Percentiles rank a stretch among this genome's conserved stretches.
These are phyloP conservation scores for Pholiota molesta DNA, from an alignment of 768 basidiomycete species.

Conservation along the genomic window DNA sequence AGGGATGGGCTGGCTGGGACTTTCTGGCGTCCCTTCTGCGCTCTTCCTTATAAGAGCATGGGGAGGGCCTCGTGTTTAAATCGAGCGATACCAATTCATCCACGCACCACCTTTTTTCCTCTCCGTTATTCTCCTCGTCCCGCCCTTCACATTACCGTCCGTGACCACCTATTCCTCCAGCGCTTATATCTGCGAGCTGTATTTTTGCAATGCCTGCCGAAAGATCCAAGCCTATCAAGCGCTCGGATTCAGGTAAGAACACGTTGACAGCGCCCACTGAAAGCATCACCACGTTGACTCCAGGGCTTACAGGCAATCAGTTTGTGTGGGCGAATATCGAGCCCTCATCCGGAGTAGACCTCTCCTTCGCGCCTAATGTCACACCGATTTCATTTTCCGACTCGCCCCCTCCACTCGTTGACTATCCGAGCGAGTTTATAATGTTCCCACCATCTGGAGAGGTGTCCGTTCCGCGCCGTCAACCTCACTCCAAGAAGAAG, in stretches of 20 bases:
- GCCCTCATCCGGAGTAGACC: slow-evolving; percentile 22
- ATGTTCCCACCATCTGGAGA: slow-evolving; percentile 56
- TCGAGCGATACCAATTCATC: slow-evolving; percentile 28
- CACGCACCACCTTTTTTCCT: slow-evolving; percentile 24
- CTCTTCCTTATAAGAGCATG: slow-evolving; percentile 29
- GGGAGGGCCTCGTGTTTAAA: slow-evolving; percentile 34
- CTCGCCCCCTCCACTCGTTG: slow-evolving; percentile 32
- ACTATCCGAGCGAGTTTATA: slow-evolving; percentile 41
- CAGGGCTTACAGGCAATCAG: slow-evolving; percentile 30
- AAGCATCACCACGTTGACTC: slow-evolving; percentile 17
- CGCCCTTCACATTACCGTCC: slow-evolving; percentile 13
- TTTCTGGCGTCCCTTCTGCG: slow-evolving; percentile 22
- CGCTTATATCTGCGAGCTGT: neutral
- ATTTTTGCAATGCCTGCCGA: slow-evolving; percentile 34
- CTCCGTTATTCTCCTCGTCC: slow-evolving; percentile 19
- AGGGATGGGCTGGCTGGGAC: slow-evolving; percentile 25
- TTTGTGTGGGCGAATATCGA: slow-evolving; percentile 33
- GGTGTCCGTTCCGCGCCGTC: slow-evolving; percentile 36
- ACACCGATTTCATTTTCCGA: slow-evolving; percentile 27
- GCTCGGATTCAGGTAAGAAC: slow-evolving; percentile 28
- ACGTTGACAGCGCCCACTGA: slow-evolving; percentile 5
- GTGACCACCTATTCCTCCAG: slow-evolving; percentile 8
- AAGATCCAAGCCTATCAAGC: slow-evolving; percentile 30
- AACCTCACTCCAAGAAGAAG: slow-evolving; percentile 69
- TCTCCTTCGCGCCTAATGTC: slow-evolving; percentile 25